These are phyloP conservation scores for Stereocaulon alpinum DNA, from an alignment of 495 filamentous ascomycete species.

Conservation along the genomic window DNA sequence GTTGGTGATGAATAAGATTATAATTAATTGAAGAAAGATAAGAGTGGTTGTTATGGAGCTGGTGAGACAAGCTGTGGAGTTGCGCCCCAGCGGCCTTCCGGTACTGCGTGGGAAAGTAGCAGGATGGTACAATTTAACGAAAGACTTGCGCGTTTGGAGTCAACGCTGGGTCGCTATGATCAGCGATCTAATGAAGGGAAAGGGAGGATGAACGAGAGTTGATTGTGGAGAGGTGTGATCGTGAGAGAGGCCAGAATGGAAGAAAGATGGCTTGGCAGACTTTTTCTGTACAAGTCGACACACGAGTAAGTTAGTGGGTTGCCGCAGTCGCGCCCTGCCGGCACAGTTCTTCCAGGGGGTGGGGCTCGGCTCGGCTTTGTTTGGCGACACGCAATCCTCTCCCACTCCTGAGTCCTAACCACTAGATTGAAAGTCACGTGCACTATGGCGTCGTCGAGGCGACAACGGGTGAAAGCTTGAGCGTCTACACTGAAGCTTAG, in stretches of 20 bases:
- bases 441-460: neutral
- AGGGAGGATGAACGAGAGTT: conserved; percentile 3
- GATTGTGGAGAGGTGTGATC: neutral
- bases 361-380: neutral
- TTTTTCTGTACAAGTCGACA: neutral
- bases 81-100: conserved; percentile 3
- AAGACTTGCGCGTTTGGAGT: neutral
- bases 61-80: neutral
- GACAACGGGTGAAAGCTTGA: no score
- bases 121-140: conserved; percentile 7
- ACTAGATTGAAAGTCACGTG: conserved; percentile 2
- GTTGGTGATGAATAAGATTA: conserved; percentile 2
- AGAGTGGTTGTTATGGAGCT: conserved; percentile 10
- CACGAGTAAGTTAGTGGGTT: neutral
- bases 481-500: no score
- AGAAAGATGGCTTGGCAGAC: conserved; percentile 6
- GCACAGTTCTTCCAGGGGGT: neutral
- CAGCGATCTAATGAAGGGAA: conserved; percentile 8
- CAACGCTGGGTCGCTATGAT: conserved; percentile 17
- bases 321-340: neutral
- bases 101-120: neutral
- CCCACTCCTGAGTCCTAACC: neutral
- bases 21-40: neutral
- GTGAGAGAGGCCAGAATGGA: neutral
- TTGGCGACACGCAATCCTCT: conserved; percentile 2